Base-by-base conservation (phyloP, 768 basidiomycete genomes). In the Hericium erinaceus region DNA sequence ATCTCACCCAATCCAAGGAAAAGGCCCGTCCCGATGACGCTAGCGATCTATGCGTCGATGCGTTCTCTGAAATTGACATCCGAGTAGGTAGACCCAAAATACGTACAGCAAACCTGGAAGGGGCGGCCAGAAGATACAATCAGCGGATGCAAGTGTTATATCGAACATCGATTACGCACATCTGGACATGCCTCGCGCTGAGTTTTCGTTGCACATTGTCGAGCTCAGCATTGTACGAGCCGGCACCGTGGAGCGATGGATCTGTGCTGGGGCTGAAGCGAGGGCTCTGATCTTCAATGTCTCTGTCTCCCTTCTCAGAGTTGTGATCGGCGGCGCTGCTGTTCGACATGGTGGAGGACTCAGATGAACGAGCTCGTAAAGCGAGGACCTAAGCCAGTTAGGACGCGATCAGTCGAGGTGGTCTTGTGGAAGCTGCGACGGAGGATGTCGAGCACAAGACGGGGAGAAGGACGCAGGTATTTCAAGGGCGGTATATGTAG, bases 1-100 rank as follows among this genome's bases (percentile, higher is more conserved):
- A 70, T 60, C 52, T 66, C 48, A 26, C 69, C 69, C 13, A 70
- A 61, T 9, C 69, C 69, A 7, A 68, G 54, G 57, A 70, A 70
- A 16, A 70, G 64, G 11, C 69, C 69, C 0, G 69, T 69, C 15
- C 69, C 68, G 22, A 70, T 66, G 3, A 61, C 64, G 22, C 69
- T 68, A 13, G 67, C 68, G 57, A 70, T 62, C 61, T 62, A 26
- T 50, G 4, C 26, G 9, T 26, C 18, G 33, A 26, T 12, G 57
- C 59, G 39, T 57, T 15, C 48, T 39, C 44, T 20, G 15, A 50
- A 22, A 13, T 39, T 20, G 37, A 15, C 26, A 18, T 53, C 26
- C 33, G 33, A 33, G 33, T 10, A 33, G 33, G 33, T 33, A 33
- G 33, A 33, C 33, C 8, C 33, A 33, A 33, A 10, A 33, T 9